phyloP scores from a whole-genome alignment of 2,329 filamentous ascomycete genomes.

The Cadophora sp. region DNA sequence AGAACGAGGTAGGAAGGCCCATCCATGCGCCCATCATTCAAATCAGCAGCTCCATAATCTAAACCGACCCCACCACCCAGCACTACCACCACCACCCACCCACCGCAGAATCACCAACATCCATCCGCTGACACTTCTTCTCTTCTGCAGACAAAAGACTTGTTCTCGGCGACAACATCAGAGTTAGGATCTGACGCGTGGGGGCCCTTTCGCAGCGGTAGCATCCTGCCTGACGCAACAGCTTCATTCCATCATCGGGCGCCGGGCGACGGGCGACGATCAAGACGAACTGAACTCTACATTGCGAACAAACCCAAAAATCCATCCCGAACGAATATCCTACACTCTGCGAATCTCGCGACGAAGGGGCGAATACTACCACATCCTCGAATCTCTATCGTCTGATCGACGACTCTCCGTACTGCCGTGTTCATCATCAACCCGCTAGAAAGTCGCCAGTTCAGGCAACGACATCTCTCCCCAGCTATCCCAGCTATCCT shows the following conservation, averaged over 20 bases:
- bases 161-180: background rate
- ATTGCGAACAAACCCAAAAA: background rate
- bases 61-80: conserved; percentile 8
- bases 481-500: conserved; percentile 9
- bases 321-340: background rate
- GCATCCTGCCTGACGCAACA: conserved; percentile 1
- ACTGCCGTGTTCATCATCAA: conserved; percentile 10
- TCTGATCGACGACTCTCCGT: conserved; percentile 6
- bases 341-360: conserved; percentile 11
- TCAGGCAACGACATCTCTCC: conserved; percentile 26
- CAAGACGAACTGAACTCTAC: background rate
- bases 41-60: conserved; percentile 9
- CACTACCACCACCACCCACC: background rate
- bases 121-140: conserved; percentile 15
- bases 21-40: conserved; percentile 13
- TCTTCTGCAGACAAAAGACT: conserved; percentile 16
- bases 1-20: background rate
- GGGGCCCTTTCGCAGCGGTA: conserved; percentile 1
- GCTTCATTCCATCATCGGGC: background rate
- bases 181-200: background rate
- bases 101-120: conserved; percentile 1
- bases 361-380: conserved; percentile 5
- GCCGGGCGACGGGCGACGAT: conserved; percentile 1
- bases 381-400: conserved; percentile 9
- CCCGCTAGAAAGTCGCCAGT: background rate